Base-by-base conservation (phyloP, 2,329 filamentous ascomycete species). In the Beauveria varroae region DNA sequence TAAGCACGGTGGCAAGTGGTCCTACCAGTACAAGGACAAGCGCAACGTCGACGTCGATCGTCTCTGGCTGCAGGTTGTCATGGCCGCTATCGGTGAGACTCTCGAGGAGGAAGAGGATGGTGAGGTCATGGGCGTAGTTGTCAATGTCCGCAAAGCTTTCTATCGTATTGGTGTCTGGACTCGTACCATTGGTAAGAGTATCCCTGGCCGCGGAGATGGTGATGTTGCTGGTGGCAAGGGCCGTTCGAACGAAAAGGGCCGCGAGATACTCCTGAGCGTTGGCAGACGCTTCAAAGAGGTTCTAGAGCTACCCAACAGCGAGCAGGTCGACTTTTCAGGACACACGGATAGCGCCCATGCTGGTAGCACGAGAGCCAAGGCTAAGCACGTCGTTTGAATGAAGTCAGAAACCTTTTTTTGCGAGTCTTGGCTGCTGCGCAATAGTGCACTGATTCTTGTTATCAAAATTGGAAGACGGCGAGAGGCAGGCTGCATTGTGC, bases 1-100 rank as follows among this genome's bases (percentile, higher is more conserved):
- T 82, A 99, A 98, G 85, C 92, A 98, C 75, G 95, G 95, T 69
- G 95, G 95, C 78, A 97, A 97, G 79, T 99, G 95, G 95, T 93
- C 93, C 28, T 98, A 96, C 80, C 89, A 91, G 71, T 97, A 96
- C 87, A 96, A 96, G 82, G 91, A 97, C 69, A 97, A 96, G 85
- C 88, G 90, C 72, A 86, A 82, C 67, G 85, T 96, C 74, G 90
- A 93, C 69, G 96, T 97, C 75, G 93, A 99, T 74, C 90, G 93
- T 63, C 84, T 96, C 60, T 99, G 95, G 95, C 86, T 99, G 63
- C 91, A 98, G 75, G 90, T 96, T 65, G 96, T 99, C 87, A 88
- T 99, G 69, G 87, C 90, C 37, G 95, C 93, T 61, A 98, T 99
- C 68, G 95, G 95, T 71, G 96, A 99, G 83, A 98, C 93, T 28